Conservation (phyloP, 2,329 filamentous ascomycete species). For the Arthrinium phaeospermum region DNA sequence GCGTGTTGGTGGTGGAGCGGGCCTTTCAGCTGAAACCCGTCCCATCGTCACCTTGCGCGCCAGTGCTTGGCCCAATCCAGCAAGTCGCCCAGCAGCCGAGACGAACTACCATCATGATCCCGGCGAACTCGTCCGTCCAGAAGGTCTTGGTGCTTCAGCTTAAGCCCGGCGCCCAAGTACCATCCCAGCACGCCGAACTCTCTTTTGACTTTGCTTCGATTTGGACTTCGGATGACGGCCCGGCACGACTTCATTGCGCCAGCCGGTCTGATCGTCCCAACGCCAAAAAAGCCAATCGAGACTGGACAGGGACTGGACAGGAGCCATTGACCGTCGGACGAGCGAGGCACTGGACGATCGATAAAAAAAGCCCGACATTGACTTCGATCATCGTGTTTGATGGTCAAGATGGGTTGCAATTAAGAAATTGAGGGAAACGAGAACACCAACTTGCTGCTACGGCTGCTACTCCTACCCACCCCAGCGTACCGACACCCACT, state of each 20-base stretch:
- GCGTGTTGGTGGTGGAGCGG: not conserved
- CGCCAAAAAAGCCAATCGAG: slow-evolving; percentile 1
- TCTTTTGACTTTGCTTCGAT: not conserved
- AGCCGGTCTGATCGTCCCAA: not conserved
- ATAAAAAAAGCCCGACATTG: not conserved
- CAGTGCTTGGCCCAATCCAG: not conserved
- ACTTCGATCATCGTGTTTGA: not conserved
- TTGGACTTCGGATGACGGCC: not conserved
- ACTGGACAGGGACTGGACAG: not conserved
- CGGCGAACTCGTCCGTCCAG: not conserved
- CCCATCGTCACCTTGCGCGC: not conserved
- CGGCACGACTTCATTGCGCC: not conserved
- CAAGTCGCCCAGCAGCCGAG: not conserved
- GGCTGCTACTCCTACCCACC: not conserved
- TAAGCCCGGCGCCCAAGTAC: not conserved
- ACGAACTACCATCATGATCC: slow-evolving; percentile 13
- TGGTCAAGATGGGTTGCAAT: slow-evolving; percentile 8
- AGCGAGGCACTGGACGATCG: too few species aligned
- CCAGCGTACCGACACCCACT: not conserved
- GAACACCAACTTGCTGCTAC: not conserved
- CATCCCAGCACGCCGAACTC: not conserved
- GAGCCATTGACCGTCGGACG: not conserved
- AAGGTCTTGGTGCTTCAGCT: slow-evolving; percentile 6
- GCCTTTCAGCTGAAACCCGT: slow-evolving; percentile 14
- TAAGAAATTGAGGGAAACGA: not conserved